A percentile compares a stretch with the other conserved stretches of the same genome.
Evolutionary conservation across 306 rosid species (phyloP).

Genomic region (Acacia crassicarpa): DNA sequence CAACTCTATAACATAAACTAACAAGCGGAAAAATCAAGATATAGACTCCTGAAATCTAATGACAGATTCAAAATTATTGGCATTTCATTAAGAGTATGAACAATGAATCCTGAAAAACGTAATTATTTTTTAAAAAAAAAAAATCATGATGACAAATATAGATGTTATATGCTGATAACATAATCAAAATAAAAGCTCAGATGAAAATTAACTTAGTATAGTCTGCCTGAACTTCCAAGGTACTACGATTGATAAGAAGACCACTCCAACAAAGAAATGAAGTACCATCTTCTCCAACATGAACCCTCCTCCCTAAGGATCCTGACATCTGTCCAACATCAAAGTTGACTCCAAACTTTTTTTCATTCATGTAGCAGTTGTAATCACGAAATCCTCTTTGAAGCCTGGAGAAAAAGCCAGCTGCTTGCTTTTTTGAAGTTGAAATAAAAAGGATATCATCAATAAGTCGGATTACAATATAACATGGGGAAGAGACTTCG

Average conservation of each 20-base stretch:
- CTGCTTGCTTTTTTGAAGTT: conserved; percentile 76
- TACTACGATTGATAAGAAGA: conserved; percentile 75
- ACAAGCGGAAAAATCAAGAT: background rate
- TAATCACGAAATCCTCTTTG: conserved; percentile 76
- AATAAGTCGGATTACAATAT: conserved; percentile 60
- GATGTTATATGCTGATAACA: conserved; percentile 25
- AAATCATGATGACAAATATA: conserved; percentile 29
- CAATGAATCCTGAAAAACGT: background rate
- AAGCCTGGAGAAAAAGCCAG: conserved; percentile 62
- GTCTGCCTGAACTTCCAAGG: conserved; percentile 87
- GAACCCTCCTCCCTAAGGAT: conserved; percentile 46
- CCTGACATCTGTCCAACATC: conserved; percentile 43
- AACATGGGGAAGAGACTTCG: conserved; percentile 33
- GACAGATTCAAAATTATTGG: background rate
- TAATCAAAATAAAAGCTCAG: conserved; percentile 17
- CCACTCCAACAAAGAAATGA: conserved; percentile 89
- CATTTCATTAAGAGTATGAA: background rate
- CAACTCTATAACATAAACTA: background rate
- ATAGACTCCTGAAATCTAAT: conserved; percentile 4
- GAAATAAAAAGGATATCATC: conserved; percentile 84
- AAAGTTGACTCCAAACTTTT: conserved; percentile 73
- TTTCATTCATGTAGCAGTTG: conserved; percentile 86
- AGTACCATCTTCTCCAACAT: conserved; percentile 50
- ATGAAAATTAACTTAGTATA: conserved; percentile 62
- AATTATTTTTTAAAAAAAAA: background rate